Conservation (phyloP, 495 filamentous ascomycete species). For the Tuber microsphaerosporum region DNA sequence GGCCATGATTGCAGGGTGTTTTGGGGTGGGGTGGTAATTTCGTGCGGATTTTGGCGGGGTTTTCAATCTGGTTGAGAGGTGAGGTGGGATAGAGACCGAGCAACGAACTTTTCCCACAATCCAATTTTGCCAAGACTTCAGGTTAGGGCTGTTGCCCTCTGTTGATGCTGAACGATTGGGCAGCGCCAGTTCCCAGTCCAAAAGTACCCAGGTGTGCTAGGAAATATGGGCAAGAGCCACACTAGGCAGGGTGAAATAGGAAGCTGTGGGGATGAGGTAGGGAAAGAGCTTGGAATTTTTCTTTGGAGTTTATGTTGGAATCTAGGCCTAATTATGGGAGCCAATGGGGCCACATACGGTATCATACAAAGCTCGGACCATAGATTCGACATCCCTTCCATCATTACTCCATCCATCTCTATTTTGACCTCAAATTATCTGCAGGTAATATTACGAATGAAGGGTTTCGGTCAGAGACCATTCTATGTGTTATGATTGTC, state of each 20-base stretch:
- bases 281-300: not conserved
- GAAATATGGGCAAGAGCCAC: not conserved
- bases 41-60: conserved; percentile 9
- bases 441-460: too few species aligned
- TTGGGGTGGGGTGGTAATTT: conserved; percentile 6
- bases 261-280: not conserved
- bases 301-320: not conserved
- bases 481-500: not conserved
- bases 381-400: too few species aligned
- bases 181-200: not conserved
- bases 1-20: conserved; percentile 27
- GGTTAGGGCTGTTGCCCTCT: conserved; percentile 30
- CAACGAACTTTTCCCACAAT: conserved; percentile 35
- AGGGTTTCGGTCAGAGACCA: not conserved
- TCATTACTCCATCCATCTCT: too few species aligned
- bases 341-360: not conserved
- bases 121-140: conserved; percentile 32
- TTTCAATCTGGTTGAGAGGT: conserved; percentile 16
- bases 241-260: not conserved
- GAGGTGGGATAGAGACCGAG: conserved; percentile 12
- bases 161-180: not conserved
- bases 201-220: not conserved
- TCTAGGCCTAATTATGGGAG: not conserved
- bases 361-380: not conserved
- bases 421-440: too few species aligned